Base-by-base conservation (phyloP, 495 filamentous ascomycete species). In the Bacidia rubella region DNA sequence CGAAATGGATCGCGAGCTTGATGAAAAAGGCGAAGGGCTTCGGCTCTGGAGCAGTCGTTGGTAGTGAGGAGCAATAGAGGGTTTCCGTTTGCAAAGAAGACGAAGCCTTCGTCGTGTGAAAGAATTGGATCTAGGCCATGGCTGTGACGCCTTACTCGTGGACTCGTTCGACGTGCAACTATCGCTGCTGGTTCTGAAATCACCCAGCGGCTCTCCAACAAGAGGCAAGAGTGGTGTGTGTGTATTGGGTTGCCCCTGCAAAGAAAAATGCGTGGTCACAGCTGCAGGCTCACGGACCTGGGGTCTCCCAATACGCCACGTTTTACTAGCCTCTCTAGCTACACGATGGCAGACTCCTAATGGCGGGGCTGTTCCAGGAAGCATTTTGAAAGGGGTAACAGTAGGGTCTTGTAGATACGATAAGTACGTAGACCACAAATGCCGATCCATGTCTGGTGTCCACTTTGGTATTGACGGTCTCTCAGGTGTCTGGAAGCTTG, bases 341-440 rank as follows among this genome's bases (percentile, higher is more conserved):
- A 98, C 89, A 54, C 88, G 86, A 60, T 83, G 75, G 60, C 88
- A 90, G 27, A 97, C 86, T 7, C 92, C 93, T 35, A 92, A 73
- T 11, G 92, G 92, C 21, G 92, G 92, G 35, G 90, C 79, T 51
- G 78, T 77, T 49, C 87, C 90, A 20, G 90, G 88, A 15, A 89
- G 78, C 70, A 87, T 83, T 59, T 90, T 89, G 68, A 97, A 90
- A 0, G 92, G 92, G 1, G 92, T 98, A 24, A 94, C 84, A 10
- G 83, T 88, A 27, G 92, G 90, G 64, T 97, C 88, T 57, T 89
- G 83, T 11, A 96, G 70, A 62, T 95, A 98, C 10, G 85, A 64
- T 57, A 86, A 70, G 62, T 95, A 97, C 1, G 85, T 89, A 29
- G 85, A 80, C 93, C 93, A 97, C 25, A 98, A 67, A 62, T 98